Evolutionary conservation across 768 basidiomycete genomes (phyloP), one percentile per base, ranked within the genome.

Genomic region (Suillus americanus): DNA sequence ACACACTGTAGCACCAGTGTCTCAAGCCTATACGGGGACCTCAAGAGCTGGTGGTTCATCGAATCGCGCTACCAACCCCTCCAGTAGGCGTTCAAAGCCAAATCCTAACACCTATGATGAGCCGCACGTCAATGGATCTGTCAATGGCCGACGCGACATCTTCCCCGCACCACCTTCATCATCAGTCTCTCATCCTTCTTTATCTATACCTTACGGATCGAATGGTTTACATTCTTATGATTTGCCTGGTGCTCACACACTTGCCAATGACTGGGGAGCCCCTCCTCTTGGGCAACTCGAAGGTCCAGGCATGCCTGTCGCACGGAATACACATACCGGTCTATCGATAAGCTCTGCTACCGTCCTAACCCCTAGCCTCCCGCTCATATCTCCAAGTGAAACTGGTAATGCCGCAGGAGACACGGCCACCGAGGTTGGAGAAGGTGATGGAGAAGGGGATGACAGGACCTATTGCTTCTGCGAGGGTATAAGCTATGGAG

Each of bases 381-480:
- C 72, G 37, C 55, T 71, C 63, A 63, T 65, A 20, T 61, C 80
- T 5, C 64, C 78, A 13, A 74, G 75, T 48, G 73, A 77, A 25
- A 77, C 74, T 28, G 74, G 75, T n/a, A 78, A 73, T 30, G 79
- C 80, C 5, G 76, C 78, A 30, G 67, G 67, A 25, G 73, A 76
- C 60, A 70, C 70, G 48, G 84, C 79, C 13, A 82, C 77, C 2
- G 85, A 82, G 45, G 86, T 82, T 18, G 82, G 72, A 1, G 75
- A 73, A 5, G 79, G 78, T 0, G 91, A 89, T 48, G 91, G 83
- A 5, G 84, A 83, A 55, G 82, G 79, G 20, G 84, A 84, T 54
- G 83, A 86, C 71, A 85, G 82, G 70, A 83, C 84, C 16, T 97
- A 98, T 73, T 98, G 95, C 77, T 83, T 89, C 80, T 98, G 95